Conservation (phyloP, 2,329 filamentous ascomycete genomes). For the Pestalotiopsis sp. region DNA sequence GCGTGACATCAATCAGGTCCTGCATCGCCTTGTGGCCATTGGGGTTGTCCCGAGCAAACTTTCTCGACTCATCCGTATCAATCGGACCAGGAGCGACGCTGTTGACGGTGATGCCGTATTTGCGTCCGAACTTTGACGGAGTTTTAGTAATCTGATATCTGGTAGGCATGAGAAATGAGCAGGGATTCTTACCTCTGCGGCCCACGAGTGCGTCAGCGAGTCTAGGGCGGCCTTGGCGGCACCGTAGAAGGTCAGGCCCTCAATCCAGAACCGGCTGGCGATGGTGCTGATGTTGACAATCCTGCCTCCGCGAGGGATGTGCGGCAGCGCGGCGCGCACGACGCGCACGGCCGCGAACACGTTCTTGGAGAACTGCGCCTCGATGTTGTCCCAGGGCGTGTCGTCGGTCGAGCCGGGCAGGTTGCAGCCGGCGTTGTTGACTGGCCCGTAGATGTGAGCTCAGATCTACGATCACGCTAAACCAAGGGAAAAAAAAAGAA, state of each 20-base stretch:
- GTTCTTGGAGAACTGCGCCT: slow-evolving; percentile 27
- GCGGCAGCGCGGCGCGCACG: slow-evolving; percentile 25
- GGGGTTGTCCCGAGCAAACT: slow-evolving; percentile 14
- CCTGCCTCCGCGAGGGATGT: slow-evolving; percentile 36
- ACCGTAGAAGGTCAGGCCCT: slow-evolving; percentile 17
- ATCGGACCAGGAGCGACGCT: slow-evolving; percentile 21
- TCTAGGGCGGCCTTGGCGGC: slow-evolving; percentile 21
- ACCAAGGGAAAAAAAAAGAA: too few relatives aligned
- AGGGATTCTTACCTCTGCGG: slow-evolving; percentile 16
- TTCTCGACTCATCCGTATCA: slow-evolving; percentile 16
- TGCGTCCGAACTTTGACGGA: slow-evolving; percentile 19
- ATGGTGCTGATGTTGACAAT: slow-evolving; percentile 37
- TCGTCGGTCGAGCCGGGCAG: slow-evolving; percentile 19
- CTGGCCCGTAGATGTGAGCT: slow-evolving; percentile 14
- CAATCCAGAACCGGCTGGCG: slow-evolving; percentile 24
- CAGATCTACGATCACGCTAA: too few relatives aligned
- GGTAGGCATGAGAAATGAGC: neutral
- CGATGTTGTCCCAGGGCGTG: slow-evolving; percentile 20
- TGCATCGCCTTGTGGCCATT: slow-evolving; percentile 13
- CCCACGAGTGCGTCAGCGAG: slow-evolving; percentile 18
- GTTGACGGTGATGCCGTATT: slow-evolving; percentile 24
- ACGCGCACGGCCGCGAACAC: slow-evolving; percentile 29
- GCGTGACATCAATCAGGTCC: slow-evolving; percentile 8
- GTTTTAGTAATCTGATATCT: neutral
- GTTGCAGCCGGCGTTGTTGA: slow-evolving; percentile 27